These are phyloP conservation scores for Diacronema lutheri DNA, from an alignment of 78 protist genomes.

Conservation along the genomic window DNA sequence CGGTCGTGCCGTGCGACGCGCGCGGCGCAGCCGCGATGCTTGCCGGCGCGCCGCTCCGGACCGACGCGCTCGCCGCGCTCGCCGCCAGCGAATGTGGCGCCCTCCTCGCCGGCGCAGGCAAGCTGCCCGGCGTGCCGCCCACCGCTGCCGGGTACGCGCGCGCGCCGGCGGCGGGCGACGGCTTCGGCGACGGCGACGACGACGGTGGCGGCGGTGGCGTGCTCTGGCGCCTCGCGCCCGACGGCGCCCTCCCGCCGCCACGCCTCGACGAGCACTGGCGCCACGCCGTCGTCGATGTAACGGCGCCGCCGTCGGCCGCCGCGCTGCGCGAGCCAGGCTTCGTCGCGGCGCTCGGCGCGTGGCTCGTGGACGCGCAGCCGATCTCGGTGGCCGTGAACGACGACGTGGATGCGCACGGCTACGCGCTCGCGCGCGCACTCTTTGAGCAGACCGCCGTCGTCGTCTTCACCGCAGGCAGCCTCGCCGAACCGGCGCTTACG, in stretches of 20 bases:
- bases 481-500: not conserved
- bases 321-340: not conserved
- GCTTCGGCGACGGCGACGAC: not conserved
- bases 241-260: not conserved
- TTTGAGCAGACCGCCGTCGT: not conserved
- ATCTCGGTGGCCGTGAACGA: conserved; percentile 19
- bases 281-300: not conserved
- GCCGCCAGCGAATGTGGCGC: not conserved
- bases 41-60: not conserved
- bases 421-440: not conserved
- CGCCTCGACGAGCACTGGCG: not conserved
- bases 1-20: not conserved
- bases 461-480: conserved; percentile 5
- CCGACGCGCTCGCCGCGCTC: not conserved
- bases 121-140: too few relatives aligned
- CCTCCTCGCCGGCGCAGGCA: not conserved
- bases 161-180: not conserved
- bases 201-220: not conserved
- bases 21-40: not conserved
- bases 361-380: conserved; percentile 25
- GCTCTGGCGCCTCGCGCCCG: not conserved
- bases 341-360: not conserved
- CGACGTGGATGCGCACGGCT: not conserved
- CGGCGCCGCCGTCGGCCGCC: not conserved
- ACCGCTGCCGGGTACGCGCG: too few relatives aligned